These are phyloP conservation scores for Staphylotrichum tortipilum DNA, from an alignment of 495 filamentous ascomycete species.

Conservation along the genomic window DNA sequence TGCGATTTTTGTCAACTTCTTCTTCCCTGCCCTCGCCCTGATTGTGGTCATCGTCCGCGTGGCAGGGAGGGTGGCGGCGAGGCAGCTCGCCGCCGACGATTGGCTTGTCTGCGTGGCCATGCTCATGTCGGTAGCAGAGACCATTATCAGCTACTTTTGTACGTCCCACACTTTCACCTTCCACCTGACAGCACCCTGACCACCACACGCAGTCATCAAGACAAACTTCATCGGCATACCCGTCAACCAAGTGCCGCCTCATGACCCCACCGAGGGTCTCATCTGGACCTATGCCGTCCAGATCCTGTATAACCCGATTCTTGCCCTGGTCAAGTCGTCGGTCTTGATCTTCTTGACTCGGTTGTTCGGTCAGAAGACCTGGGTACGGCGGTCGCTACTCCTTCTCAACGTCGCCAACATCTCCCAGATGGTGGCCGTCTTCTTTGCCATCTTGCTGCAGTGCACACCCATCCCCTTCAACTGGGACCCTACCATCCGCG, in stretches of 20 bases:
- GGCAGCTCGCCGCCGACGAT: slow-evolving; percentile 36
- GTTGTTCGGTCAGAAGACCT: slow-evolving; percentile 38
- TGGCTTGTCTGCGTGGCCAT: slow-evolving; percentile 38
- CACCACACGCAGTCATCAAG: slow-evolving; percentile 37
- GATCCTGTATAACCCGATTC: slow-evolving; percentile 55
- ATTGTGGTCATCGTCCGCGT: slow-evolving; percentile 34
- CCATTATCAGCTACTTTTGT: slow-evolving; percentile 39
- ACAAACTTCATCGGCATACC: slow-evolving; percentile 46
- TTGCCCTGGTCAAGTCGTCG: slow-evolving; percentile 51
- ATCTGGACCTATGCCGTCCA: slow-evolving; percentile 49
- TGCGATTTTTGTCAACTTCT: slow-evolving; percentile 39
- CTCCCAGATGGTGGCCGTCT: slow-evolving; percentile 43
- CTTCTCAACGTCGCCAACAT: slow-evolving; percentile 46
- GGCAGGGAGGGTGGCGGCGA: slow-evolving; percentile 31
- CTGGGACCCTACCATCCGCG: slow-evolving; percentile 34
- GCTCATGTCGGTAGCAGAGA: slow-evolving; percentile 37
- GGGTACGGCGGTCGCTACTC: slow-evolving; percentile 35
- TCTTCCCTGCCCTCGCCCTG: slow-evolving; percentile 39
- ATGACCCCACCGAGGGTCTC: slow-evolving; percentile 31
- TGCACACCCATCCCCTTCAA: slow-evolving; percentile 44
- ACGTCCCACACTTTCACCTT: too few species aligned
- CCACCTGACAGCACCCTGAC: too few species aligned
- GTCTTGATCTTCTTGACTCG: slow-evolving; percentile 52
- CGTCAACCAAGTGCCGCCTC: slow-evolving; percentile 35
- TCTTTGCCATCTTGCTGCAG: slow-evolving; percentile 53